Base-by-base conservation (phyloP, 2,329 filamentous ascomycete genomes). In the Fusarium miscanthi region DNA sequence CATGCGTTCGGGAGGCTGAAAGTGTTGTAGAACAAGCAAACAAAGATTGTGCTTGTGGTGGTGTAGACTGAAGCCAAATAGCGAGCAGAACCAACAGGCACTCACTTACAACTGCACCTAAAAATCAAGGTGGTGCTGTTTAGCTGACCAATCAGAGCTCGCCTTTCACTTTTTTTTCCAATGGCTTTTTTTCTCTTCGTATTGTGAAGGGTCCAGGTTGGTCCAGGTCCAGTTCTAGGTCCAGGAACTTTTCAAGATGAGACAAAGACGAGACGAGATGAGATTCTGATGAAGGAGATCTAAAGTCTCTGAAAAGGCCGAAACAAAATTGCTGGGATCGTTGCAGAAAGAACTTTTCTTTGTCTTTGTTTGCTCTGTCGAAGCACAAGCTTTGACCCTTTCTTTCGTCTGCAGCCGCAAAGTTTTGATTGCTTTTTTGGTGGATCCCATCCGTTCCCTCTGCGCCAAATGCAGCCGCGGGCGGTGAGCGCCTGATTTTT, bases 401-500 rank as follows among this genome's bases (percentile, higher is more conserved):
- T 67, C 33, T 23, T 58, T 53, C 13, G 6, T 51, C 53, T 38
- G 37, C 17, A 45, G 45, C 59, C 38, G 53, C 25, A 59, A 67
- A 73, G 49, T 71, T 69, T 59, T 74, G 59, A 53, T 77, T 74
- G 67, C 64, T 75, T 77, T 69, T 76, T 63, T 63, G 58, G 61
- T 74, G 67, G 72, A 49, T 54, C 46, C 57, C n/a, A 17, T 23
- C 46, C 11, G 49, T 21, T 59, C n/a, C 35, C 31, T 54, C 16
- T 51, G 66, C 70, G 68, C 66, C 63, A 77, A 63, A 63, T 49
- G 54, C 74, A 75, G 74, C 69, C 73, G 75, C 75, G 73, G 74
- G 74, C 76, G 75, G 76, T 76, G 74, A 76, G 71, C 66, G 73
- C 63, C 70, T 70, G 56, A 58, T 57, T 35, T 35, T 3, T 8